These are phyloP conservation scores for Carex parvula DNA, from an alignment of 176 grass and related monocot genomes.

Conservation along the genomic window DNA sequence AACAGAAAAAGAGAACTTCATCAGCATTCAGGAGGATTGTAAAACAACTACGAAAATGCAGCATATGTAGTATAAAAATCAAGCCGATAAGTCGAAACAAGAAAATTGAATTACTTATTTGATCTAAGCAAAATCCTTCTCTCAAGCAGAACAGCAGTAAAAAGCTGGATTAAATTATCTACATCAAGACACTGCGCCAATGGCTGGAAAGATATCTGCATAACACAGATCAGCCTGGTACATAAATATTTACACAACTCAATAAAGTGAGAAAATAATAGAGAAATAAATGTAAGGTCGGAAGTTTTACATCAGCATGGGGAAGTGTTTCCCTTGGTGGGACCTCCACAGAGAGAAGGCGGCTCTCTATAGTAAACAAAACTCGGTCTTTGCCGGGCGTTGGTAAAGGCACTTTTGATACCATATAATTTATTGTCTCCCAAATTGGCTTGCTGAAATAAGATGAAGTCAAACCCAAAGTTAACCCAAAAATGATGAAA, in stretches of 20 bases:
- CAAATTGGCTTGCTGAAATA: slow-evolving; percentile 85
- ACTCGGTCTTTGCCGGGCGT: slow-evolving; percentile 90
- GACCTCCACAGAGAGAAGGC: slow-evolving; percentile 72
- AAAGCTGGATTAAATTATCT: slow-evolving; percentile 93
- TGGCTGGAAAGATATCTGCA: slow-evolving; percentile 96
- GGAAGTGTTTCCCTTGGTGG: slow-evolving; percentile 93
- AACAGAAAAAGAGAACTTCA: not conserved
- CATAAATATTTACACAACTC: slow-evolving; percentile 19
- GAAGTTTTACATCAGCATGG: slow-evolving; percentile 75
- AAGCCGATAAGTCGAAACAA: slow-evolving; percentile 27
- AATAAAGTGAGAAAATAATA: slow-evolving; percentile 22
- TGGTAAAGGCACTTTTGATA: slow-evolving; percentile 96
- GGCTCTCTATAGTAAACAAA: slow-evolving; percentile 92
- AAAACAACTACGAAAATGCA: not conserved
- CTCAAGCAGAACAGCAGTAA: slow-evolving; percentile 96
- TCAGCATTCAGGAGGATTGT: not conserved
- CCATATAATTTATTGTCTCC: slow-evolving; percentile 85
- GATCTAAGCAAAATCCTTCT: slow-evolving; percentile 99
- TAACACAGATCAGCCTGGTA: slow-evolving; percentile 31
- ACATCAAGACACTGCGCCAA: slow-evolving; percentile 96
- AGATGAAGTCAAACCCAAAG: slow-evolving; percentile 13
- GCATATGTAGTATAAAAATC: slow-evolving; percentile 23
- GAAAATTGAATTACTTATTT: slow-evolving; percentile 71
- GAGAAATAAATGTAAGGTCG: not conserved
- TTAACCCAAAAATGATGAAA: slow-evolving; percentile 20